Evolutionary conservation across 768 basidiomycete species (phyloP).

Genomic region (Suillus alpinus): DNA sequence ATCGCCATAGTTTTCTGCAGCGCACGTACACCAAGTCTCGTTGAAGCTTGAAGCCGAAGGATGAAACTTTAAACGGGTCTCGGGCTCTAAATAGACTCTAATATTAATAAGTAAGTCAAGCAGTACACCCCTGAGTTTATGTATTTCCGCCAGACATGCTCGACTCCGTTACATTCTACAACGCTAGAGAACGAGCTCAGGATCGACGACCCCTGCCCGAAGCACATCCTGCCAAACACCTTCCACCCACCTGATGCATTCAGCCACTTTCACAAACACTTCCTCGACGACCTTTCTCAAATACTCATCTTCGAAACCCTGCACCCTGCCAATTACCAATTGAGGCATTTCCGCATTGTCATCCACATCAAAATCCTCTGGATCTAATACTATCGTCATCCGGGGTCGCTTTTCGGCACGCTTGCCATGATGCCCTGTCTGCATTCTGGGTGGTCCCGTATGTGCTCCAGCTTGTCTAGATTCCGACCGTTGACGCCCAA

Average conservation of each 20-base stretch:
- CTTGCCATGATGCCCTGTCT: constrained; percentile 29
- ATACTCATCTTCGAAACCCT: constrained; percentile 68
- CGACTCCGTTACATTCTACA: background rate
- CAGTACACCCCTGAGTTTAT: background rate
- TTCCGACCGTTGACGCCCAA: constrained; percentile 9
- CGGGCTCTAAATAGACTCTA: too few species aligned
- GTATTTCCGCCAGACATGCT: background rate
- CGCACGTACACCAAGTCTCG: too few species aligned
- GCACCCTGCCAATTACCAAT: constrained; percentile 30
- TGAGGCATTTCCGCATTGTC: background rate
- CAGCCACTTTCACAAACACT: constrained; percentile 37
- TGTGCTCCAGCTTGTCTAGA: background rate
- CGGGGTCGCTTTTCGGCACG: constrained; percentile 24
- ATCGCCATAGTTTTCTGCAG: background rate
- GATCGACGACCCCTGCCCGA: background rate
- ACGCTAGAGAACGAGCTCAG: background rate
- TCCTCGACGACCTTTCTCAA: constrained; percentile 44
- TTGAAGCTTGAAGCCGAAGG: background rate
- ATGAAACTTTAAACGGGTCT: too few species aligned
- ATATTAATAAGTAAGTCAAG: background rate
- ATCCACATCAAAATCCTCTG: constrained; percentile 16
- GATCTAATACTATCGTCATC: constrained; percentile 20
- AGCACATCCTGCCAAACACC: constrained; percentile 51
- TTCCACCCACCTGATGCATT: constrained; percentile 52
- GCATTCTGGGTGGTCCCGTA: constrained; percentile 23